Percentiles rank a stretch among this genome's conserved stretches.
phyloP scores from a whole-genome alignment of 441 rosid genomes.

The Brassica hybrid region DNA sequence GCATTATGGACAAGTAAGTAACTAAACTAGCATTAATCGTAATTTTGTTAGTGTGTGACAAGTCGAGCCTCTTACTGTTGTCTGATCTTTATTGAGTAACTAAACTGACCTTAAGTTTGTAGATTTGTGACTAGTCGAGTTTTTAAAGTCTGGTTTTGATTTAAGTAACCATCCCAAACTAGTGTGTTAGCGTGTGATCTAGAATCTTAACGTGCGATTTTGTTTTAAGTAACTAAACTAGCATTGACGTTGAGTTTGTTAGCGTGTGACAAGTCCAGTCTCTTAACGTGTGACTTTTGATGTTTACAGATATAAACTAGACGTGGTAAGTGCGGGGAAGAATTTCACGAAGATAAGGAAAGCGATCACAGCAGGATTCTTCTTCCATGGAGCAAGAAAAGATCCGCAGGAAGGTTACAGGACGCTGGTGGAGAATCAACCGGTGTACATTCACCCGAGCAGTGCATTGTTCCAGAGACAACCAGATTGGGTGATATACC shows the following conservation, averaged over 20 bases:
- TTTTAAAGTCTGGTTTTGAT: neutral
- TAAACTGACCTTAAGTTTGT: neutral
- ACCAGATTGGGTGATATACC: constrained; percentile 96
- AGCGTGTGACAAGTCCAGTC: neutral
- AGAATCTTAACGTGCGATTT: neutral
- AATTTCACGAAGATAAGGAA: constrained; percentile 85
- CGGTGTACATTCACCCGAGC: constrained; percentile 92
- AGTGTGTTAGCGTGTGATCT: neutral
- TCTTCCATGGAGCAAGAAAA: constrained; percentile 83
- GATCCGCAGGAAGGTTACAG: constrained; percentile 96
- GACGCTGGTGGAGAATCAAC: constrained; percentile 90
- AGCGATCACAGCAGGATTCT: constrained; percentile 93
- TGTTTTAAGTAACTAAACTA: neutral
- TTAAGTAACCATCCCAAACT: constrained; percentile 1
- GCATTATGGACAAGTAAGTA: constrained; percentile 89
- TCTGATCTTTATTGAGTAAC: neutral
- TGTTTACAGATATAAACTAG: constrained; percentile 76
- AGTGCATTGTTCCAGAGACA: constrained; percentile 96
- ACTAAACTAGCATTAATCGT: neutral
- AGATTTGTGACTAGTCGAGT: neutral
- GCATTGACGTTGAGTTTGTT: neutral
- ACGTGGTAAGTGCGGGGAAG: constrained; percentile 85
- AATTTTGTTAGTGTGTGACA: constrained; percentile 2
- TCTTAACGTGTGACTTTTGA: neutral
- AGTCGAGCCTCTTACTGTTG: neutral